These are phyloP conservation scores for Blepharisma stoltei DNA, from an alignment of 73 alveolate genomes.

Conservation along the genomic window DNA sequence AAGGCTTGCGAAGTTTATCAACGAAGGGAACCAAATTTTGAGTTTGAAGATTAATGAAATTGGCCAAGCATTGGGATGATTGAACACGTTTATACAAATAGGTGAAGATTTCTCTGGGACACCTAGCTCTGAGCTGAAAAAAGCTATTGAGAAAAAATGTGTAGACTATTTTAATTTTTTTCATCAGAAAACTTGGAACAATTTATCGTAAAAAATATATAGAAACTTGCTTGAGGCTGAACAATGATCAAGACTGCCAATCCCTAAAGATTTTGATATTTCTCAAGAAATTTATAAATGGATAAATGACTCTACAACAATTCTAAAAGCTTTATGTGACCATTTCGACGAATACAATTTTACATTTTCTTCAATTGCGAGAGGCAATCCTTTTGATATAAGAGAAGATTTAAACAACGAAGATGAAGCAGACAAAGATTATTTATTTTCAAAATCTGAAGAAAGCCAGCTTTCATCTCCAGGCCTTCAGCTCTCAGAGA, in stretches of 20 bases:
- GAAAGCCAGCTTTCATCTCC: not conserved
- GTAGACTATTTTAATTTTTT: not conserved
- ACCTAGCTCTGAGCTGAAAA: not conserved
- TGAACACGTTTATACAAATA: constrained; percentile 1
- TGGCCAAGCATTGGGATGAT: not conserved
- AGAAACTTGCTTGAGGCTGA: constrained; percentile 4
- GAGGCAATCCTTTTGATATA: constrained; percentile 17
- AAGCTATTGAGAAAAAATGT: not conserved
- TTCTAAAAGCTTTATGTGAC: not conserved
- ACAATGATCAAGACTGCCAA: constrained; percentile 20
- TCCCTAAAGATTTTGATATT: constrained; percentile 23
- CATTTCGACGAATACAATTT: not conserved
- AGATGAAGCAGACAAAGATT: not conserved
- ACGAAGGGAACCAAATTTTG: not conserved
- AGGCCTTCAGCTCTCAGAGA: not conserved
- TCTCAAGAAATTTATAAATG: not conserved
- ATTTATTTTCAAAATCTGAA: not conserved
- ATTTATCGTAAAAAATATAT: not conserved
- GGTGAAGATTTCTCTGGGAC: constrained; percentile 26
- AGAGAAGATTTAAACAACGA: not conserved
- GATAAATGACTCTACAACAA: not conserved
- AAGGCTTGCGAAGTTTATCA: not conserved
- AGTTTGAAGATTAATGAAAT: not conserved
- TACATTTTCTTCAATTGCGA: not conserved
- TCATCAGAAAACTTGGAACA: not conserved